Base-by-base conservation (phyloP, 768 basidiomycete genomes). In the Lentinula lateritia region DNA sequence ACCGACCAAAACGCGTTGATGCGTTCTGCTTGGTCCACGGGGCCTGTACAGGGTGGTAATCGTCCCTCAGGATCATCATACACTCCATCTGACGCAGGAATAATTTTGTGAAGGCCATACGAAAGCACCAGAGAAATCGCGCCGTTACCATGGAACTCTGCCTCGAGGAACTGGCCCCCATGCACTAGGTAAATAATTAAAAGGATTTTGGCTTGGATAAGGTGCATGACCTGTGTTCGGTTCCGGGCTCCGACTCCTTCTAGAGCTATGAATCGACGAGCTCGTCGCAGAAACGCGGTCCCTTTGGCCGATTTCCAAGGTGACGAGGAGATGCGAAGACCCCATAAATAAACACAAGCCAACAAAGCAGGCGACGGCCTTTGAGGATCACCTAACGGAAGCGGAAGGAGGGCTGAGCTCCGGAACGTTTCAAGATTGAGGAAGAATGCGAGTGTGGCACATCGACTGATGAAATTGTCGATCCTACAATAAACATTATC, bases 361-460 rank as follows among this genome's bases (percentile, higher is more conserved):
- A 43, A n/a, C 15, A 43, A 16, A 15, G 42, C 42, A 5, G 78
- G 74, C 0, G 73, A 61, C 6, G 75, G 75, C 1, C 75, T 69
- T n/a, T 62, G 61, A 50, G 67, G 62, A 76, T 75, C 52, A 64
- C 74, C 67, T 39, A 64, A 63, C 4, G 68, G 67, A 13, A 72
- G 63, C 20, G 66, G 63, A 20, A 73, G 73, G n/a, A 75, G 66
- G 6, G 65, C 72, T 39, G 64, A 67, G 50, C 71, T 65, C 1
- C 74, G 72, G 60, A 88, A 83, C 4, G 79, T 76, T 6, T 72
- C 67, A 4, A 70, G 46, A 61, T 83, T 69, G 50, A 88, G 74
- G 70, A 86, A 88, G 59, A 86, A 80, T n/a, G 42, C 42, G 42
- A 43, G 42, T 43, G 42, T 43, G 16, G 42, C 16, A 16, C 42